Base-by-base conservation (phyloP, 805 yeast genomes). In the Metschnikowia noctiluminum region DNA sequence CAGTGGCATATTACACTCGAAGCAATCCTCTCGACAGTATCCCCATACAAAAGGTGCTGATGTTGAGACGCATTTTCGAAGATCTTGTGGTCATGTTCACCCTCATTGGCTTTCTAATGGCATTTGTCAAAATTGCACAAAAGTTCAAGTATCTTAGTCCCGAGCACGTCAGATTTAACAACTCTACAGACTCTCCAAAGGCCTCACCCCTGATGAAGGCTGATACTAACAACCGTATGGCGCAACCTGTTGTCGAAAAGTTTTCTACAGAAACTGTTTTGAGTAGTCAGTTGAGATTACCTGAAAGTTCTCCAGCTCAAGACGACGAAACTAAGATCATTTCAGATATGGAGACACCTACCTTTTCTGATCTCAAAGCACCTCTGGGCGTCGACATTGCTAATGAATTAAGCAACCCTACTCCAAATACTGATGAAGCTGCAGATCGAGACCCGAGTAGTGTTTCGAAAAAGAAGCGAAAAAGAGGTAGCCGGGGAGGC, bases 401-500 rank as follows among this genome's bases (percentile, higher is more conserved):
- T 11, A 35, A 28, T 3, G 51, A 44, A 26, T 28, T 37, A 5
- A 40, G 32, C 16, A 45, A 39, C 13, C 40, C 15, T 31, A 26
- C 35, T 3, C 41, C n/a, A 7, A 32, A 34, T 34, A 12, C n/a
- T 7, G 46, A 46, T 11, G 49, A 44, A n/a, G 47, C 14, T 14
- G 38, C 38, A 30, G 59, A 54, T 9, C 41, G 37, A 10, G 49
- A 42, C 27, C 55, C 53, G 28, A 60, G 56, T 2, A 37, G 49
- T 0, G 41, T 50, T 12, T 62, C 67, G 1, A 68, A 74, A 46
- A 84, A 81, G 65, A 84, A 79, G 59, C 74, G 96, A 28, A 90
- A 88, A 61, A 78, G 97, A 60, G 97, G 97, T 5, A 75, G 85
- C 9, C 73, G 97, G 50, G 96, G 96, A 12, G 96, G 96, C 0